Evolutionary conservation across 164 flowering plant species (phyloP), one percentile per base, ranked within the genome.

Genomic region (Stephania cephalantha): DNA sequence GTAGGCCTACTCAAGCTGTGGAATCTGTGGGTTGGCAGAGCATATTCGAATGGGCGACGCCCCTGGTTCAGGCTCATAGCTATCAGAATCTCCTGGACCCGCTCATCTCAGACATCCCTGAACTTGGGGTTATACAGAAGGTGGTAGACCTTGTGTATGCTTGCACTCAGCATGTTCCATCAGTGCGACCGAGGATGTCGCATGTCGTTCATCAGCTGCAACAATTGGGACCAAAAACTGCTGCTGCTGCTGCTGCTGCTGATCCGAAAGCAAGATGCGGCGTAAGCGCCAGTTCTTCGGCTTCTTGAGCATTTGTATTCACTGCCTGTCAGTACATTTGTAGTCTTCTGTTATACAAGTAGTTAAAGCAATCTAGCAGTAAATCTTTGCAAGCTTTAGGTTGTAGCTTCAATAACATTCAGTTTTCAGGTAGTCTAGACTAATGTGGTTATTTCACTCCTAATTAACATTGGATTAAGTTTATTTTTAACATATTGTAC

Each of bases 11-110:
- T 25, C 95, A 93, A 74, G 88, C 91, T 35, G 94, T 89, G 69
- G 93, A 94, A 77, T 87, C 97, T 1, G 89, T 92, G 10, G 92
- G 97, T 48, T 87, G 89, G 91, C 94, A 92, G 78, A 90, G 94
- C 65, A 89, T 94, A 83, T 94, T 94, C 18, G 97, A 94, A 77
- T 92, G 98, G 97, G 98, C 97, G 9, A 94, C 98, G 1, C 98
- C 98, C 5, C 78, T 94, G 50, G 97, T 92, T 73, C 97, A 94
- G 76, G 81, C 94, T n/a, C 90, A 92, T 73, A 85, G 90, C 58
- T 92, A 90, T 71, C 78, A 79, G 0, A 95, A 92, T 77, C 89
- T 91, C 63, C 75, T 94, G 83, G 98, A 94, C 82, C 97, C 98
- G 71, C 85, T 84, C 50, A 88, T 82, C 91, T 46, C 86, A 1